Evolutionary conservation across 495 filamentous ascomycete species (phyloP), one percentile per base, ranked within the genome.

Genomic region (Penicillium robsamsonii): DNA sequence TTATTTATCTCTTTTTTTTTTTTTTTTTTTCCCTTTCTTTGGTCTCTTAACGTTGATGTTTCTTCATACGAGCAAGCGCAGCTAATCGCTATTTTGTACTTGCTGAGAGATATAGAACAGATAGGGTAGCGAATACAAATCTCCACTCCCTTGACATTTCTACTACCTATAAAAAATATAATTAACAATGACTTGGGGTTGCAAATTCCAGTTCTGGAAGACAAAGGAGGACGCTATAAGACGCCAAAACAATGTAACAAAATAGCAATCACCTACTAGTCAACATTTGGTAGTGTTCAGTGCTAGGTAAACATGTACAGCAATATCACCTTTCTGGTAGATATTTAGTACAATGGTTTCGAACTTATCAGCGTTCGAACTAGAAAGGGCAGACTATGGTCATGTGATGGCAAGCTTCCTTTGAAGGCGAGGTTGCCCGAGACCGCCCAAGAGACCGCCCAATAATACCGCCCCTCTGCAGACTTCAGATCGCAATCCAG

Each of bases 81-180:
- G 25, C 3, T 31, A 11, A 35, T 24, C 17, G 15, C 51, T 20
- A 18, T 49, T 30, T 44, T 40, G n/a, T 40, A 9, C 35, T 13
- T 29, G 11, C 10, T 12, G 1, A 41, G 22, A 20, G 6, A 45
- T 29, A 46, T 40, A 50, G 54, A 54, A 37, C 50, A 48, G 57
- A 44, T 27, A 47, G 59, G 54, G 51, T 42, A 52, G 37, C 40
- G 15, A 60, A 51, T 54, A 48, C 2, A 46, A 22, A 58, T 67
- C 65, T 65, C 65, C 65, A 63, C 65, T 67, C 49, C 25, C 12
- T 13, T 20, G n/a, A 47, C n/a, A 17, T 38, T 17, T 29, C 29
- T 30, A 12, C n/a, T 10, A 25, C 15, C 4, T 24, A 9, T 29
- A 4, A 6, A 6, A 13, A 18, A 2, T 11, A 11, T 35, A 15